Evolutionary conservation across 2,329 filamentous ascomycete genomes (phyloP).

Genomic region (Zalaria obscura): DNA sequence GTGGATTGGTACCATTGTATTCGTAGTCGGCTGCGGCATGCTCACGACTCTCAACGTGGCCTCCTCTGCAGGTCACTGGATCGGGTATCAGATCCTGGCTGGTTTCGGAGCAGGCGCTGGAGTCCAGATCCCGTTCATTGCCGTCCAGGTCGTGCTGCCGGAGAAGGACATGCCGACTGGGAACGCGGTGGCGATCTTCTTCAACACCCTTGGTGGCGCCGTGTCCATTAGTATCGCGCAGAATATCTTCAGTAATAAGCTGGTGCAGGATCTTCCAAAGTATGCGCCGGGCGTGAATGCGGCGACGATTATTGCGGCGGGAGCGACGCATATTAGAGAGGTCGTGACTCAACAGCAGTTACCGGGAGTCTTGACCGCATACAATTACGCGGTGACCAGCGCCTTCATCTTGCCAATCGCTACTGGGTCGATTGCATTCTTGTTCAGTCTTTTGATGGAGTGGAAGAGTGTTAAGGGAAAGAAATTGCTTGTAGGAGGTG

Average conservation of each 20-base stretch:
- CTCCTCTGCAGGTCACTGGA: conserved; percentile 31
- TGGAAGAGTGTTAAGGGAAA: conserved; percentile 49
- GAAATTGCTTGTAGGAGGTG: conserved; percentile 16
- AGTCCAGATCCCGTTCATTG: conserved; percentile 38
- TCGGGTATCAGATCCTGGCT: conserved; percentile 38
- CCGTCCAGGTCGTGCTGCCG: conserved; percentile 18
- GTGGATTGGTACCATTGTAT: conserved; percentile 7
- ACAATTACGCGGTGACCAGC: conserved; percentile 46
- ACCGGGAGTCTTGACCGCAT: conserved; percentile 42
- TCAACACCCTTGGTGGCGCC: conserved; percentile 16
- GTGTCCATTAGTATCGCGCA: conserved; percentile 16
- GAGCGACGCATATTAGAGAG: conserved; percentile 27
- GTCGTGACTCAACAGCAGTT: conserved; percentile 26
- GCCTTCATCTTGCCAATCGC: conserved; percentile 48
- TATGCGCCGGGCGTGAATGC: conserved; percentile 25
- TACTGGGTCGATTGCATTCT: conserved; percentile 36
- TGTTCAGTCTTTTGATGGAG: conserved; percentile 43
- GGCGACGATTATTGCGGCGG: conserved; percentile 21
- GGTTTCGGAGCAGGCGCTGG: conserved; percentile 33
- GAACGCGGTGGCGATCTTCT: conserved; percentile 17
- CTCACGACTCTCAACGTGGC: conserved; percentile 21
- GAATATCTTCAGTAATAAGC: conserved; percentile 37
- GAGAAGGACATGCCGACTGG: conserved; percentile 37
- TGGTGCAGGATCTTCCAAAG: conserved; percentile 38
- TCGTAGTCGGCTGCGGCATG: conserved; percentile 12